A percentile compares a stretch with the other conserved stretches of the same genome.
phyloP scores from a whole-genome alignment of 2,329 filamentous ascomycete genomes.

The Orbilia blumenaviensis region DNA sequence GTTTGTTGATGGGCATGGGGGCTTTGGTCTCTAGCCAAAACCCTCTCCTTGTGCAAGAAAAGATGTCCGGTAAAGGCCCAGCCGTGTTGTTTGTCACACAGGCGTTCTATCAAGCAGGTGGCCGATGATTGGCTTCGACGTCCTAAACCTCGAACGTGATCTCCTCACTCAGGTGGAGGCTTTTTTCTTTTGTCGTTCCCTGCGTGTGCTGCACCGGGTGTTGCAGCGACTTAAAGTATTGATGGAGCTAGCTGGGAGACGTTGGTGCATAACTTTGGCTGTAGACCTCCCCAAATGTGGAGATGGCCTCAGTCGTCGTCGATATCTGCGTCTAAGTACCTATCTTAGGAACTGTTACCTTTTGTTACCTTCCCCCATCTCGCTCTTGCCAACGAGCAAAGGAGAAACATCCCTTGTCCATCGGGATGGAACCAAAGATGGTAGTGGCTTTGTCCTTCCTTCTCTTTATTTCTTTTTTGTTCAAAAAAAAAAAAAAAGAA shows the following conservation, averaged over 20 bases:
- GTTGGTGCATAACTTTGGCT: constrained; percentile 30
- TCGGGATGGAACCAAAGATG: constrained; percentile 36
- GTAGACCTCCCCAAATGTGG: constrained; percentile 30
- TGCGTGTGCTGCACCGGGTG: neutral
- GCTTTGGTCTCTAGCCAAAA: constrained; percentile 18
- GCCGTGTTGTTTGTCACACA: constrained; percentile 53
- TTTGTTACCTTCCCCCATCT: constrained; percentile 41
- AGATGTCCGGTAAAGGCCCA: neutral
- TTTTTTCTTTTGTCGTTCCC: constrained; percentile 32
- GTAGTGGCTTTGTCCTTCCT: constrained; percentile 2
- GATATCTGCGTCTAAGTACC: constrained; percentile 48
- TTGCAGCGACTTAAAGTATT: neutral
- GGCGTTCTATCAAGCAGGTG: constrained; percentile 31
- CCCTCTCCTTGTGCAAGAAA: constrained; percentile 30
- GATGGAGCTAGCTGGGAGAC: constrained; percentile 17
- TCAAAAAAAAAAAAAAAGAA: too few relatives aligned
- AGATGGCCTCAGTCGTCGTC: constrained; percentile 22
- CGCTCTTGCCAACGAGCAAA: constrained; percentile 28
- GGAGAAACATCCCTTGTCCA: constrained; percentile 51
- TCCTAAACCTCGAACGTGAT: constrained; percentile 49
- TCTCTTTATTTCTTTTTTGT: neutral
- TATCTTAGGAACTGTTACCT: constrained; percentile 41
- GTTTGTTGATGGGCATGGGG: constrained; percentile 11
- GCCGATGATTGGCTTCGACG: constrained; percentile 29
- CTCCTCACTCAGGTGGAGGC: constrained; percentile 47